Evolutionary conservation across 495 filamentous ascomycete species (phyloP), one percentile per base, ranked within the genome.

Genomic region (Ascobolus immersus): DNA sequence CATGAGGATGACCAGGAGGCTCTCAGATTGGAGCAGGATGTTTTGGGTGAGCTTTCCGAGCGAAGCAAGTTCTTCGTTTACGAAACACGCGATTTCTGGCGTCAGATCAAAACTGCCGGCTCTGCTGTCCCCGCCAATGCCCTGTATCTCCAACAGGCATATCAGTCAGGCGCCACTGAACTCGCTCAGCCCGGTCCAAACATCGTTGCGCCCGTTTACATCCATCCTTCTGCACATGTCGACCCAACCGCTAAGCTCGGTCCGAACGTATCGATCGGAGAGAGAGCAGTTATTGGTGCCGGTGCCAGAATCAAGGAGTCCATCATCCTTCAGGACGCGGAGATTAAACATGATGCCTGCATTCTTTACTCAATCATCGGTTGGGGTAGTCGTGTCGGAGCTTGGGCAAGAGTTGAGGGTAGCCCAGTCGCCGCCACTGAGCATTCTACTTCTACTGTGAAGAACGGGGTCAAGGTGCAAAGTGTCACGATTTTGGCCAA

Each of bases 31-130:
- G 86, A 99, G 59, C 86, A 99, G 53, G 86, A 99, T 49, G 92
- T 99, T 39, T 70, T 99, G 24, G 75, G 80, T 33, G 84, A 93
- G 45, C 69, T 99, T 44, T 84, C 86, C 22, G 86, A 99, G 57
- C 90, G 70, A 66, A 82, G 89, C 52, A 80, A 86, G 49, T 99
- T 99, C 64, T 99, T 77, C 54, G 89, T 94, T 13, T 74, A 91
- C 53, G 86, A 99, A 57, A 94, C 86, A 28, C 90, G 91, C 58
- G 86, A 92, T 49, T 99, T 99, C 58, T 99, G 86, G 86, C 82
- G 86, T 36, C 86, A 99, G 62, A 94, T 99, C 65, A 99, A 99
- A 67, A 91, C 89, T 4, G 86, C 86, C 31, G 89, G 89, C 25
- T 94, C 86, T 14, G 86, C 86, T 32, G 80, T 99, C 36, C 89